Percentiles rank a stretch among this genome's conserved stretches.
Conservation (phyloP, 2,329 filamentous ascomycete genomes). For the Furcasterigmium furcatum region DNA sequence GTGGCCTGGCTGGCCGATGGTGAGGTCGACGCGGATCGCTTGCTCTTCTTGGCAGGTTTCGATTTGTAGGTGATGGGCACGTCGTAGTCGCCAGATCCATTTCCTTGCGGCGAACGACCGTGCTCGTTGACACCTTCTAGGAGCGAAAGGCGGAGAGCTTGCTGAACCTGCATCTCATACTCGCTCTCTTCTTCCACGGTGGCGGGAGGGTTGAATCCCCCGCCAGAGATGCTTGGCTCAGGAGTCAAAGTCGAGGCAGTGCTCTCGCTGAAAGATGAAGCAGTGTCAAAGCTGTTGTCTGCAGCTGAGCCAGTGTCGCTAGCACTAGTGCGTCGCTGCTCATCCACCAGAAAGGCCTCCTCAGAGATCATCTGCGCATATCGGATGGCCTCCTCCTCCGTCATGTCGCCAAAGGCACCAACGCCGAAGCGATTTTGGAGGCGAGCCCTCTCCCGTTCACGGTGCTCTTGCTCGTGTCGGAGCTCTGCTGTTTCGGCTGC, state of each 20-base stretch:
- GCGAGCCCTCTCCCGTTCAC: slow-evolving; percentile 64
- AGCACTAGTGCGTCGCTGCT: slow-evolving; percentile 50
- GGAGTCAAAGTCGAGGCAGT: slow-evolving; percentile 49
- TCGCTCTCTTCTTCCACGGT: slow-evolving; percentile 43
- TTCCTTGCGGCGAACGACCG: slow-evolving; percentile 39
- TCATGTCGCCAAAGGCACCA: slow-evolving; percentile 62
- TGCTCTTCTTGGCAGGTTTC: slow-evolving; percentile 36
- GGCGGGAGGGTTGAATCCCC: slow-evolving; percentile 20
- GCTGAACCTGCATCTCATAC: slow-evolving; percentile 59
- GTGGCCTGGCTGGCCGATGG: slow-evolving; percentile 23
- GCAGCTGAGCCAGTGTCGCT: slow-evolving; percentile 48
- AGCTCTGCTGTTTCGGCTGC: slow-evolving; percentile 81
- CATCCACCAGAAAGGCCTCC: slow-evolving; percentile 55
- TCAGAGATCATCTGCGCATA: slow-evolving; percentile 67
- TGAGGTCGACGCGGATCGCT: slow-evolving; percentile 28
- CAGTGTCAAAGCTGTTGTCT: slow-evolving; percentile 40
- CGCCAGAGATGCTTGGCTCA: slow-evolving; percentile 43
- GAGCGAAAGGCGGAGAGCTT: slow-evolving; percentile 59
- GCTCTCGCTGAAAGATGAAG: slow-evolving; percentile 37
- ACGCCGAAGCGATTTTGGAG: slow-evolving; percentile 82
- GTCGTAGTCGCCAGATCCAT: slow-evolving; percentile 46
- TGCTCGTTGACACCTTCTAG: slow-evolving; percentile 51
- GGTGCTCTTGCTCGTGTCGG: slow-evolving; percentile 65
- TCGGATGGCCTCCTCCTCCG: slow-evolving; percentile 60
- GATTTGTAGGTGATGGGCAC: slow-evolving; percentile 47